Base-by-base conservation (phyloP, 257 asterid genomes). In the Rehmannia glutinosa region DNA sequence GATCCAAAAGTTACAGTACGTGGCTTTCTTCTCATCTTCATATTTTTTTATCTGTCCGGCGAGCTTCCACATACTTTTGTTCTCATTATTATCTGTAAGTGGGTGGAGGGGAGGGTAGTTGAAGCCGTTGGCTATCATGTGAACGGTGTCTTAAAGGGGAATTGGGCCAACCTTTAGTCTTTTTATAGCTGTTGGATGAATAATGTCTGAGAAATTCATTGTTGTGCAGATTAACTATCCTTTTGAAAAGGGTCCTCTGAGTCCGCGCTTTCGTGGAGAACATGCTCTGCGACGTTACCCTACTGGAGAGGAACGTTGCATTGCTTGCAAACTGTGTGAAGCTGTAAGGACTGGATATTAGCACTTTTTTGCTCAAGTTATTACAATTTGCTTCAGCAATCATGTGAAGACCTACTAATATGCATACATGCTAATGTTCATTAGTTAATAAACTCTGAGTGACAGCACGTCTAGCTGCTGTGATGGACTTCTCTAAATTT, bases 241-340 rank as follows among this genome's bases (percentile, higher is more conserved):
- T 58, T 88, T 88, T 73, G 96, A 88, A 84, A 88, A 86, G 79
- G 96, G 96, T 24, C 96, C 96, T 65, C 66, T 88, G 75, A 88
- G 96, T 72, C 94, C 96, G 38, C 96, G 96, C 47, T 88, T 88
- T 46, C 91, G 96, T 69, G 96, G 96, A 46, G 96, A 88, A 76
- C 96, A 88, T 84, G 94, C 96, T 49, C 94, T 88, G 33, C 78
- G 96, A 8, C 83, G 96, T 39, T 88, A 88, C 65, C 85, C 94
- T 61, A 88, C 96, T 63, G 96, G 96, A 77, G 96, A 88, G 71
- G 96, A 88, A 62, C 89, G 96, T 8, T 88, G 96, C 82, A 88
- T 88, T 72, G 96, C 96, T 60, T 88, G 96, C 66, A 88, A 88
- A 76, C 84, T 88, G 24, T 88, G 96, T 68, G 96, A 88, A 81